Evolutionary conservation across 345 rosid species (phyloP), one percentile per base, ranked within the genome.

Genomic region (Nasturtium officinale): DNA sequence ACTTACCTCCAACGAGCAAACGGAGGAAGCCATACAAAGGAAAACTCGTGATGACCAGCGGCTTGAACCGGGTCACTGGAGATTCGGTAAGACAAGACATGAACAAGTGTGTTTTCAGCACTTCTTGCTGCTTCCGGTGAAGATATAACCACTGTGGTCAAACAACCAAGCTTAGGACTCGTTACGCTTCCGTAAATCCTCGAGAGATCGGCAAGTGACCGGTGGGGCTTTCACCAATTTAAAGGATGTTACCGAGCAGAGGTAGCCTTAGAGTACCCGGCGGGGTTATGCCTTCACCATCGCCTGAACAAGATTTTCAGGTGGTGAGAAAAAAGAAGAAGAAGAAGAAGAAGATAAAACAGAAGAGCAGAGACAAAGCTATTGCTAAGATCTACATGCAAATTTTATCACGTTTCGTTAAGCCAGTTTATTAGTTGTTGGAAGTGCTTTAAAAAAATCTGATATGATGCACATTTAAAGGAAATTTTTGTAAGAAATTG

Each of bases 31-130:
- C 85, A 84, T 0, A 74, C 45, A 45, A 84, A 5, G 7, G 78
- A 69, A 33, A 40, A 12, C 35, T 81, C 67, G 23, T 75, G 55
- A 61, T 83, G 83, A 26, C 77, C 74, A 42, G 35, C 8, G 56
- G 79, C 83, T 43, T 57, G 65, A 18, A 76, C 55, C 0, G 83
- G 61, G 26, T 81, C 86, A 2, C 53, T 67, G 43, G 72, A 12
- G 17, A 67, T 59, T 18, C 87, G 58, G 46, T 63, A 50, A 16
- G 64, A 77, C 52, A 84, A 61, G 16, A 55, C 28, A 15, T 54
- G 77, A 62, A 84, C 88, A 16, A n/a, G n/a, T 81, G 78, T 48
- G 69, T 82, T 46, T 82, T 79, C 20, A 84, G 81, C 60, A 78
- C 73, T 48, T 87, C 78, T 74, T 30, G 85, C 89, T 35, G 76